Evolutionary conservation across 192 early-diverging fungal genomes (phyloP).

Genomic region (Rhizophagus sp.): DNA sequence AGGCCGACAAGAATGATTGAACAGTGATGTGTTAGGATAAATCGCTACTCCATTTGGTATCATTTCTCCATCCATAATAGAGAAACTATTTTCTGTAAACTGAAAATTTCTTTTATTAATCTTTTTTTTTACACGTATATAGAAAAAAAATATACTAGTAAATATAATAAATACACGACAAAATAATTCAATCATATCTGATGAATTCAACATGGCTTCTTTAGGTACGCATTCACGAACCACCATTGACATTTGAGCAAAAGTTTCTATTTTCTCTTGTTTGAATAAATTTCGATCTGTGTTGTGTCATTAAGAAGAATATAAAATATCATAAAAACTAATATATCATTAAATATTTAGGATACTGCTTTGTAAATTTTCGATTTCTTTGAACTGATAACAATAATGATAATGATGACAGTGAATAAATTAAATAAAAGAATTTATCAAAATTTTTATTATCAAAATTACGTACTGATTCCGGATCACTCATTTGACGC

Average conservation of each 20-base stretch:
- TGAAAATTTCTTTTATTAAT: not conserved
- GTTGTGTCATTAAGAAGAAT: not conserved
- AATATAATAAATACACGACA: constrained; percentile 35
- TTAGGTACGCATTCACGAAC: constrained; percentile 31
- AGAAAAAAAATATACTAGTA: no score
- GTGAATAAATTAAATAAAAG: no score
- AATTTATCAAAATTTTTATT: not conserved
- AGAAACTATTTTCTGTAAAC: constrained; percentile 46
- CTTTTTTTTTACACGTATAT: not conserved
- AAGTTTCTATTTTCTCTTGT: constrained; percentile 34
- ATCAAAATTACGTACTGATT: constrained; percentile 16
- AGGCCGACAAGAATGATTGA: constrained; percentile 50
- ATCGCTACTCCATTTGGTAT: constrained; percentile 45
- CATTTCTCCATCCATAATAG: constrained; percentile 44
- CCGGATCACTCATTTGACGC: not conserved
- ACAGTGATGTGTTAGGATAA: constrained; percentile 40
- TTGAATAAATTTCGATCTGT: constrained; percentile 36
- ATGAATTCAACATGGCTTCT: constrained; percentile 18
- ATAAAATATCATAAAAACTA: not conserved
- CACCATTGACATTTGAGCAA: constrained; percentile 47
- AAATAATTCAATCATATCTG: constrained; percentile 42
- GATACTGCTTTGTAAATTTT: constrained; percentile 30
- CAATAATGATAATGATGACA: not conserved
- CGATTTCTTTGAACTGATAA: constrained; percentile 19
- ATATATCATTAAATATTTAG: not conserved